Conservation (phyloP, 805 yeast species). For the Lachancea meyersii region DNA sequence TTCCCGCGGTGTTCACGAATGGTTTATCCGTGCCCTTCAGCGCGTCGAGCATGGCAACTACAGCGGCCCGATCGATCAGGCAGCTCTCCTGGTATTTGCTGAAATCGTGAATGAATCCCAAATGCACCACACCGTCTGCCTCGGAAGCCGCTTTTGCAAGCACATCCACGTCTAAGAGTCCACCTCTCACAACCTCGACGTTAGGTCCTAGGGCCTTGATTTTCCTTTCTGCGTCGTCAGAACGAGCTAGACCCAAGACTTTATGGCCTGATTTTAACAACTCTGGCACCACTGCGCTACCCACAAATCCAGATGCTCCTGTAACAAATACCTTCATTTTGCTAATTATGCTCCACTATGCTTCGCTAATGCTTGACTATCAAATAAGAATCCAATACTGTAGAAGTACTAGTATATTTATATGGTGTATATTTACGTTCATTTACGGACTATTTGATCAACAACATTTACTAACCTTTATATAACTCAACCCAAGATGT, state of each 20-base stretch:
- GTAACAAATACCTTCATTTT: slow-evolving; percentile 33
- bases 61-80: slow-evolving; percentile 26
- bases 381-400: too few species aligned
- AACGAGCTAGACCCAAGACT: slow-evolving; percentile 32
- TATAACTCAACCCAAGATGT: too few species aligned
- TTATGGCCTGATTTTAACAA: slow-evolving; percentile 24
- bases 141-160: slow-evolving; percentile 26
- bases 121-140: slow-evolving; percentile 36
- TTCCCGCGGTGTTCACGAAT: slow-evolving; percentile 27
- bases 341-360: too few species aligned
- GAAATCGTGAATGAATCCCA: slow-evolving; percentile 35
- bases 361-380: too few species aligned
- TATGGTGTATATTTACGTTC: too few species aligned
- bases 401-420: too few species aligned
- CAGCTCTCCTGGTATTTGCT: slow-evolving; percentile 15
- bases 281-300: slow-evolving; percentile 20
- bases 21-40: slow-evolving; percentile 29
- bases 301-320: slow-evolving; percentile 36
- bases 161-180: slow-evolving; percentile 25
- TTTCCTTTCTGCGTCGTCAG: slow-evolving; percentile 27
- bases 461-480: too few species aligned
- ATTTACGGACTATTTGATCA: too few species aligned
- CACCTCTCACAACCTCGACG: slow-evolving; percentile 27
- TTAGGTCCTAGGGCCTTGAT: slow-evolving; percentile 23
- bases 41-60: slow-evolving; percentile 27